Base-by-base conservation (phyloP, 768 basidiomycete species). In the Lentinula edodes region DNA sequence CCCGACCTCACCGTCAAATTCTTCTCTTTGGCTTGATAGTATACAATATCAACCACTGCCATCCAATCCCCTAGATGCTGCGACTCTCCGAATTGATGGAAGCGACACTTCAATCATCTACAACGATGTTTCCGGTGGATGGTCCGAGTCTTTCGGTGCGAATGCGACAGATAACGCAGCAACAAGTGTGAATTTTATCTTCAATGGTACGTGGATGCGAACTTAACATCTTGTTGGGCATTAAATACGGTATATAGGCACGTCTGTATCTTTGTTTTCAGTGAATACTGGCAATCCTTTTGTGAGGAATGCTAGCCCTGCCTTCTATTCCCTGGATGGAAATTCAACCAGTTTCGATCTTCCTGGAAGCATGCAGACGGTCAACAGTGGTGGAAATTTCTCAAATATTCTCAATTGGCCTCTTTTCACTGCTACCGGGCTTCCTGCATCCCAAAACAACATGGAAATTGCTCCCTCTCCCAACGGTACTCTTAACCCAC, bases 101-200 rank as follows among this genome's bases (percentile, higher is more conserved):
- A 56, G 55, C 42, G 55, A 56, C 41, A 39, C 55, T 42, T 56
- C 55, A 9, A 18, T 56, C 23, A 56, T 4, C 9, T 56, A 56
- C 32, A 28, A 8, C 20, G 38, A 54, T 18, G 42, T 36, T 28
- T 42, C 39, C 42, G 55, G 55, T 20, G 55, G 55, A 34, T 56
- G 55, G 55, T 56, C 18, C 4, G 23, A 23, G 23, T 23, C 23
- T 56, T 16, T 16, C 55, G 42, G 20, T 36, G 55, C 55, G 8
- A 56, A 56, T 34, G 20, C 34, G 38, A 56, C 55, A 35, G 55
- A 42, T 18, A 53, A 3, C 10, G 23, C 55, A 6, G 55, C 23
- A 15, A 42, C 55, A 10, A 56, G 55, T 42, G 42, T 56, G 39
- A 13, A 42, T 20, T 42, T 56, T 2, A 16, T 10, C 12, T 56